phyloP scores from a whole-genome alignment of 2,329 filamentous ascomycete species.

The Aspergillus sp. region DNA sequence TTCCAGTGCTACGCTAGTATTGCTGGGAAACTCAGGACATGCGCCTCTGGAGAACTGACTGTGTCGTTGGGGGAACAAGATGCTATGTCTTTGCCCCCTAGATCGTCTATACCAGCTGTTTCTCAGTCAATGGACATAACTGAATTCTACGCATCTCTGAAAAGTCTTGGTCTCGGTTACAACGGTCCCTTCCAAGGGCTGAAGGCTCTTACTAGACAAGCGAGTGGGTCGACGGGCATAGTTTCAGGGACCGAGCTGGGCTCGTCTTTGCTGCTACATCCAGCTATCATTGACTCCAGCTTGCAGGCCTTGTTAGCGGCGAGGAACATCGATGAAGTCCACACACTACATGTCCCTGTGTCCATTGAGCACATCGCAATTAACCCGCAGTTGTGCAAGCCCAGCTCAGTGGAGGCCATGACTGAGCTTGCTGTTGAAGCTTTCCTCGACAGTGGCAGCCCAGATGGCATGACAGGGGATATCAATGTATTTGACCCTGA shows the following conservation, averaged over 20 bases:
- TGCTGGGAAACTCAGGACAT: background rate
- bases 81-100: background rate
- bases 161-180: conserved; percentile 5
- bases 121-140: background rate
- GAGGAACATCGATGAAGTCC: background rate
- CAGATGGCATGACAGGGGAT: background rate
- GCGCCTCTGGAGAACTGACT: background rate
- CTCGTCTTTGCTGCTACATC: conserved; percentile 1
- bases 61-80: background rate
- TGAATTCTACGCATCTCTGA: conserved; percentile 1
- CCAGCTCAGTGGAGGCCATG: background rate
- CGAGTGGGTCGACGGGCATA: background rate
- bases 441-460: background rate
- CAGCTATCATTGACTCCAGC: background rate
- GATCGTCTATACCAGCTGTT: background rate
- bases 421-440: background rate
- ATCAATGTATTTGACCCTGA: background rate
- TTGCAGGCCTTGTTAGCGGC: conserved; percentile 3
- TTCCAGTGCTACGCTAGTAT: conserved; percentile 3
- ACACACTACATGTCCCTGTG: background rate
- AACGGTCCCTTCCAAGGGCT: conserved; percentile 3
- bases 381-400: background rate
- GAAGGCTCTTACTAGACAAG: background rate
- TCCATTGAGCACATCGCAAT: background rate
- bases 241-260: background rate